Percentiles rank a stretch among this genome's conserved stretches.
These are phyloP conservation scores for Aspergillus indologenus DNA, from an alignment of 495 filamentous ascomycete species.

Conservation along the genomic window DNA sequence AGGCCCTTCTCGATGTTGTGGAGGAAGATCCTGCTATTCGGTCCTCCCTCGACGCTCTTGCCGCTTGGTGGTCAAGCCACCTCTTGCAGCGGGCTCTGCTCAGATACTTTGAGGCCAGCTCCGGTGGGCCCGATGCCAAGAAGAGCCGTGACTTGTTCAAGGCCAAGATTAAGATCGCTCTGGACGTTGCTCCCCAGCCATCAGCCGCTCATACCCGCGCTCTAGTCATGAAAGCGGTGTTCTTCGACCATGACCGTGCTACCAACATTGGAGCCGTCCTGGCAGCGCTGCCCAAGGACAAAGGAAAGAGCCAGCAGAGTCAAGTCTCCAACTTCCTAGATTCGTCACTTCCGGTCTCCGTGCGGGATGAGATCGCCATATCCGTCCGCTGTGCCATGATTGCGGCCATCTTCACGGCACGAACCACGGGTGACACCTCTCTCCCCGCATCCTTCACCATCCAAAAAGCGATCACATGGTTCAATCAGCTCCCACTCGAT, in stretches of 20 bases:
- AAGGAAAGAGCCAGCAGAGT: conserved; percentile 28
- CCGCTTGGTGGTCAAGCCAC: conserved; percentile 84
- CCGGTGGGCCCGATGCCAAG: conserved; percentile 38
- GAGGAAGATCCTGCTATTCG: conserved; percentile 84
- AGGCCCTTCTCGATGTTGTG: conserved; percentile 76
- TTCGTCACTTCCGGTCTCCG: conserved; percentile 46
- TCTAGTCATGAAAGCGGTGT: conserved; percentile 62
- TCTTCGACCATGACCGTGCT: conserved; percentile 44
- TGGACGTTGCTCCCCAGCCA: conserved; percentile 71
- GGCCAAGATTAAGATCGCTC: conserved; percentile 62
- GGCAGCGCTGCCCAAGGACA: conserved; percentile 46
- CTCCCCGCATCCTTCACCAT: conserved; percentile 39
- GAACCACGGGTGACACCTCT: conserved; percentile 32
- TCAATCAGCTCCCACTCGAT: conserved; percentile 45
- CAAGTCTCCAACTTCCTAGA: conserved; percentile 43
- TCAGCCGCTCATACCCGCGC: conserved; percentile 74
- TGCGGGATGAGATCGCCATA: conserved; percentile 62
- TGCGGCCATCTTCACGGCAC: conserved; percentile 58
- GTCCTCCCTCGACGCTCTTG: conserved; percentile 83
- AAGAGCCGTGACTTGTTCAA: conserved; percentile 46
- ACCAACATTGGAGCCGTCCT: conserved; percentile 49
- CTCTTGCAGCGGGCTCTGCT: conserved; percentile 69
- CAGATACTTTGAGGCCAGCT: conserved; percentile 52
- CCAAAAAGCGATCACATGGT: conserved; percentile 43
- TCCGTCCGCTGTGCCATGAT: conserved; percentile 81